Evolutionary conservation across 2,329 filamentous ascomycete genomes (phyloP).

Genomic region (Trichoderma sp.): DNA sequence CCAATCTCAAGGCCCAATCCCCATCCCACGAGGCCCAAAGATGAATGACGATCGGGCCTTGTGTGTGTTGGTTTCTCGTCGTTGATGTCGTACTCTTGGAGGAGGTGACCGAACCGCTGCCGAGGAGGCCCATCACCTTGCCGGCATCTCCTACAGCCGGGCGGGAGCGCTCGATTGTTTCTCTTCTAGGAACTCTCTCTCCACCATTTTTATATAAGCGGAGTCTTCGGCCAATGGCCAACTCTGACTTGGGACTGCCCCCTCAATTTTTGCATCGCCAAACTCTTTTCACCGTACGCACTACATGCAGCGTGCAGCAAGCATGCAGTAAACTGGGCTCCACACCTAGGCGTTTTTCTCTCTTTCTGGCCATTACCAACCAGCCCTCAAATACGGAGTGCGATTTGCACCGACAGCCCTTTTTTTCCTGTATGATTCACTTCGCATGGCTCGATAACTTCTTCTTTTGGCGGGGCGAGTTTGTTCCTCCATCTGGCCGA

Average conservation of each 20-base stretch:
- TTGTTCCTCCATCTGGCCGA: background rate
- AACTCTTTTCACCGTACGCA: background rate
- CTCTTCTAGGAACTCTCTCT: background rate
- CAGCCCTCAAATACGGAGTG: background rate
- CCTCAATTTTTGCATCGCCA: constrained; percentile 4
- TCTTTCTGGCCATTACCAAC: background rate
- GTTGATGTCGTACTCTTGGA: constrained; percentile 3
- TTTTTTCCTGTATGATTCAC: background rate
- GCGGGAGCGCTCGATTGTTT: background rate
- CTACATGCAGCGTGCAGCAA: background rate
- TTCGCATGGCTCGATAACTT: background rate
- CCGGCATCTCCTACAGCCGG: background rate
- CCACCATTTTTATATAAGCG: background rate
- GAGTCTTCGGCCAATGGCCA: background rate
- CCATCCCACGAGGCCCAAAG: background rate
- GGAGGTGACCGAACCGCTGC: background rate
- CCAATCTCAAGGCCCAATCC: background rate
- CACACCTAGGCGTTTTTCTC: constrained; percentile 20
- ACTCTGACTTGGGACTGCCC: background rate
- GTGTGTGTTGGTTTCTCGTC: background rate
- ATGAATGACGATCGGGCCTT: background rate
- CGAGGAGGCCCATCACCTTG: background rate
- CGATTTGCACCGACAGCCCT: background rate
- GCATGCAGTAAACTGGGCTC: constrained; percentile 1
- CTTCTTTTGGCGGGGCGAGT: background rate